Percentiles rank a stretch among this genome's conserved stretches.
Conservation (phyloP, 1,284 basidiomycete genomes). For the Afroboletus lepidellus region DNA sequence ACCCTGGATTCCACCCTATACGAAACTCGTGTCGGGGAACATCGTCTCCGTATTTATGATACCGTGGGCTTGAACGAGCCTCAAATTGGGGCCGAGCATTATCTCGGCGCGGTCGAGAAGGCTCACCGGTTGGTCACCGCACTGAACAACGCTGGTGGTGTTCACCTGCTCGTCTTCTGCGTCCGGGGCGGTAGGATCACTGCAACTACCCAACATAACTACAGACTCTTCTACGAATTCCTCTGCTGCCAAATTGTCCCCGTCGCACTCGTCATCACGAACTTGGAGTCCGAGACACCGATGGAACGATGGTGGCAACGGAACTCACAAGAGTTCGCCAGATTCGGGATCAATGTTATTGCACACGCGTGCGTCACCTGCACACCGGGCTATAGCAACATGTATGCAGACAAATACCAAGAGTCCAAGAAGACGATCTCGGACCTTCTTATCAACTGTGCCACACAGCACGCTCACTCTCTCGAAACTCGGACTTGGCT, state of each 20-base stretch:
- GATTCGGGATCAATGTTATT: constrained; percentile 23
- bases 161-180: constrained; percentile 34
- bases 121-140: constrained; percentile 22
- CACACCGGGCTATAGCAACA: constrained; percentile 26
- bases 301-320: constrained; percentile 32
- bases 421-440: constrained; percentile 29
- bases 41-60: constrained; percentile 26
- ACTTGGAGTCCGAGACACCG: constrained; percentile 30
- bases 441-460: constrained; percentile 24
- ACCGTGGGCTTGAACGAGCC: constrained; percentile 34
- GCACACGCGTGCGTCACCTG: constrained; percentile 32
- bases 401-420: constrained; percentile 32
- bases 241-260: constrained; percentile 31
- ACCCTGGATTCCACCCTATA: constrained; percentile 29
- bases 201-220: constrained; percentile 32
- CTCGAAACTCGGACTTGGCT: constrained; percentile 30
- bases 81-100: constrained; percentile 25
- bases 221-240: constrained; percentile 32
- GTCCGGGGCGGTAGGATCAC: constrained; percentile 35
- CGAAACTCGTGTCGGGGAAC: constrained; percentile 14
- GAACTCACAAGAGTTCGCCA: constrained; percentile 27
- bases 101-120: constrained; percentile 33
- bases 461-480: constrained; percentile 20
- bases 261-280: constrained; percentile 30
- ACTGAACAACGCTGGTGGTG: constrained; percentile 25